Evolutionary conservation across 306 rosid genomes (phyloP).

Genomic region (Malus fusca): DNA sequence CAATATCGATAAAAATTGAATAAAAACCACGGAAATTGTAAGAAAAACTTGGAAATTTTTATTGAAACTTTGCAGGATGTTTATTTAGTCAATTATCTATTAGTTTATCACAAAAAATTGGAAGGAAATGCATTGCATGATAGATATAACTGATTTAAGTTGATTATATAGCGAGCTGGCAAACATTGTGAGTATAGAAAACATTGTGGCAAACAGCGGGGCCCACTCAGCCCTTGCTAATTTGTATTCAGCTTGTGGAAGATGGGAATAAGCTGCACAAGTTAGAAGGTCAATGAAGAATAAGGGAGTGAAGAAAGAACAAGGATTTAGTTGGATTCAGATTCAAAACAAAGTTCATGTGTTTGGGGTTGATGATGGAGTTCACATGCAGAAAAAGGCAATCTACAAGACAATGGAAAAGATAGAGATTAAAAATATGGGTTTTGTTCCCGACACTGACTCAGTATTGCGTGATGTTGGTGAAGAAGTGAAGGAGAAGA

Average conservation of each 20-base stretch:
- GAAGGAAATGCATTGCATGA: no score
- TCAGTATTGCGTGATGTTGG: conserved; percentile 71
- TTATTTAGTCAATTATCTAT: no score
- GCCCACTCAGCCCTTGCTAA: conserved; percentile 78
- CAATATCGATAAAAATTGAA: no score
- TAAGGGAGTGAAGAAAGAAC: conserved; percentile 70
- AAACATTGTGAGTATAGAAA: no score
- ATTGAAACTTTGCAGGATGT: no score
- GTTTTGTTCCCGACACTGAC: conserved; percentile 48
- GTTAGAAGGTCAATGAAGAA: conserved; percentile 79
- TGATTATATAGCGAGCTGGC: no score
- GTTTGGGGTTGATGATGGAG: conserved; percentile 70
- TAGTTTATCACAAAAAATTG: no score
- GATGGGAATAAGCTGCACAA: conserved; percentile 80
- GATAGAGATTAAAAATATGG: conserved; percentile 74
- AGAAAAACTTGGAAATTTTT: no score
- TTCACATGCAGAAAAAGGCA: conserved; percentile 66
- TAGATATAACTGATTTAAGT: no score
- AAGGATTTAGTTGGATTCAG: conserved; percentile 82
- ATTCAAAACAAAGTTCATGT: conserved; percentile 60
- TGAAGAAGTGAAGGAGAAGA: conserved; percentile 66
- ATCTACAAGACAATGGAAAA: conserved; percentile 54
- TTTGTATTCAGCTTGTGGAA: conserved; percentile 70
- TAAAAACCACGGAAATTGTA: no score
- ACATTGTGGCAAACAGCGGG: no score